phyloP scores from a whole-genome alignment of 1,139 yeast species.

The Geotrichum australiense region DNA sequence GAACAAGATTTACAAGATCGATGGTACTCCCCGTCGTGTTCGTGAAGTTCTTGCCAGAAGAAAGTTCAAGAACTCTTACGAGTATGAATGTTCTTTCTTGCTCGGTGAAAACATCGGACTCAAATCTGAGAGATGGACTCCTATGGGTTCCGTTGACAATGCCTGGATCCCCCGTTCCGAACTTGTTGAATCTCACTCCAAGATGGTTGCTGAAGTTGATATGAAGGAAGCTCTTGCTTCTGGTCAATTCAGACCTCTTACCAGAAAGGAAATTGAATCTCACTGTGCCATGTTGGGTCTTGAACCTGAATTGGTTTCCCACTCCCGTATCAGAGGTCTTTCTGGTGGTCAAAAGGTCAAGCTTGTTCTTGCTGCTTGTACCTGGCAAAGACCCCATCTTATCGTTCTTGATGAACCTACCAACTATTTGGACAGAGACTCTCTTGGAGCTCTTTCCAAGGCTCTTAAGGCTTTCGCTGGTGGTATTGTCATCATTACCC shows the following conservation, averaged over 20 bases:
- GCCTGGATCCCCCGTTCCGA: constrained; percentile 99
- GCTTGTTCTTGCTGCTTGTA: constrained; percentile 99
- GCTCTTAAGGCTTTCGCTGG: constrained; percentile 98
- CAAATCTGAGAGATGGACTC: constrained; percentile 99
- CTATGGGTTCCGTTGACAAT: constrained; percentile 99
- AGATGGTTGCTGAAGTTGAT: constrained; percentile 99
- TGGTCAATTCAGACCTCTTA: constrained; percentile 99
- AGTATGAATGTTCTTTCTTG: constrained; percentile 95
- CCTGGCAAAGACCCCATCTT: constrained; percentile 99
- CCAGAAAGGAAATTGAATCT: constrained; percentile 98
- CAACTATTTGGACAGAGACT: constrained; percentile 98
- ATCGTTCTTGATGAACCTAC: constrained; percentile 95
- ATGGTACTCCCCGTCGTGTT: constrained; percentile 97
- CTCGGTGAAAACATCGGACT: constrained; percentile 98
- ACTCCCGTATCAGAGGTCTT: constrained; percentile 99
- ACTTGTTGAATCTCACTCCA: constrained; percentile 95
- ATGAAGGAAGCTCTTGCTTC: constrained; percentile 99
- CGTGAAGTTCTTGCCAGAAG: constrained; percentile 94
- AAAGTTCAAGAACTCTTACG: constrained; percentile 99
- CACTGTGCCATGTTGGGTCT: constrained; percentile 98
- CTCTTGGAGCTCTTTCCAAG: constrained; percentile 98
- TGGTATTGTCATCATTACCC: constrained; percentile 99
- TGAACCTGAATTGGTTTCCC: constrained; percentile 98
- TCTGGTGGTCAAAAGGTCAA: constrained; percentile 99
- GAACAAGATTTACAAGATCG: constrained; percentile 99